Base-by-base conservation (phyloP, 768 basidiomycete species). In the Suillus alpinus region DNA sequence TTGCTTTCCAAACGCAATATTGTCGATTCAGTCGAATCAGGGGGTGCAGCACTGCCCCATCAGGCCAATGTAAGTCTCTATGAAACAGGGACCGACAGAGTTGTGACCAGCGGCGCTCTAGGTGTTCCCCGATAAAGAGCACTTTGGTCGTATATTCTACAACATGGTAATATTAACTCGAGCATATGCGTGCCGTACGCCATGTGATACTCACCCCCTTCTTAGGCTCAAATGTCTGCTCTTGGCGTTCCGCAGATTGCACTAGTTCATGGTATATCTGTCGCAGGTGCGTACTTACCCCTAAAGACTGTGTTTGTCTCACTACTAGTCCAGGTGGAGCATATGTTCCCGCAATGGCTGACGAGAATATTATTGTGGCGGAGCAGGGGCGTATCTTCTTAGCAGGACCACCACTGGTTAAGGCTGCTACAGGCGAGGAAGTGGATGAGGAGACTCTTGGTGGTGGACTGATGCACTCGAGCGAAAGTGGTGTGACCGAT, bases 91-190 rank as follows among this genome's bases (percentile, higher is more conserved):
- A 8, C 5, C n/a, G 8, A 18, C 20, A 41, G 6, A 14, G 16
- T 26, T 36, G 32, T 20, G 60, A 40, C 31, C 59, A 62, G 23
- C 62, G 53, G 23, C 62, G 53, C 9, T 58, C 23, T 53, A 87
- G 80, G 86, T 95, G 13, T 96, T 96, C 73, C 95, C 95, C 6
- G 95, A 97, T 78, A 92, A 87, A 72, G 90, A 96, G 64, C 94
- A 98, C 71, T 98, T 98, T 67, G 95, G 95, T 4, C 84, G 95
- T 6, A 96, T 97, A 69, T 98, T 98, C 76, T 97, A 95, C 73
- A 97, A 98, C 68, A 96, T 96, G 94, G 94, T 89, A 47, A 47
- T 14, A 59, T 37, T 44, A 57, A 52, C 20, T 49, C 26, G 52
- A 66, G 41, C n/a, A 44, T 53, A 34, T 23, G 16, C 56, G 31